phyloP scores from a whole-genome alignment of 1,284 basidiomycete species.

The Veloporphyrellus conicus region DNA sequence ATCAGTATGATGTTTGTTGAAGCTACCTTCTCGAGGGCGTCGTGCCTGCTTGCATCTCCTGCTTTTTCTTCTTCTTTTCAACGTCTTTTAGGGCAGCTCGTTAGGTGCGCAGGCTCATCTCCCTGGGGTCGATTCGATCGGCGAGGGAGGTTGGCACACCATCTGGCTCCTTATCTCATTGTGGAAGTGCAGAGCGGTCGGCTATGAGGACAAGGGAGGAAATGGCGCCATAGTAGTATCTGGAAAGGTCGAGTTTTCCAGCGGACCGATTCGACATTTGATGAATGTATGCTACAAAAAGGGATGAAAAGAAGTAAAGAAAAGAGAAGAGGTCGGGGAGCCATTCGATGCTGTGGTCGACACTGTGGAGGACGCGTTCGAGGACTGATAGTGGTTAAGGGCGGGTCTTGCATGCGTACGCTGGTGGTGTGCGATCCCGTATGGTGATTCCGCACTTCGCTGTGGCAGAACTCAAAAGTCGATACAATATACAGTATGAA shows the following conservation, averaged over 20 bases:
- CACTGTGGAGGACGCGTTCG: conserved; percentile 8
- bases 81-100: conserved; percentile 85
- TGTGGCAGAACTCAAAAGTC: no score
- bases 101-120: conserved; percentile 91
- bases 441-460: no score
- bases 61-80: conserved; percentile 95
- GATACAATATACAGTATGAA: no score
- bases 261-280: conserved; percentile 43
- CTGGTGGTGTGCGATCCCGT: no score
- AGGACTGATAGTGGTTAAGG: no score
- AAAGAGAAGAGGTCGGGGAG: neutral
- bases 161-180: conserved; percentile 91
- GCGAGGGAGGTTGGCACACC: conserved; percentile 91
- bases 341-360: conserved; percentile 8
- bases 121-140: conserved; percentile 84
- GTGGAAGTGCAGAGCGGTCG: conserved; percentile 68
- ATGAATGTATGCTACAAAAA: conserved; percentile 8
- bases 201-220: conserved; percentile 84
- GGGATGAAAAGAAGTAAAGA: neutral
- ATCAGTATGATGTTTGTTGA: conserved; percentile 46
- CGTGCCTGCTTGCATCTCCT: conserved; percentile 40
- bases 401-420: no score
- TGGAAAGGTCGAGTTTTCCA: conserved; percentile 72
- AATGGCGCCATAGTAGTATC: conserved; percentile 88
- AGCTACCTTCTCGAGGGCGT: conserved; percentile 53